Evolutionary conservation across 495 filamentous ascomycete genomes (phyloP).

Genomic region (Staphylotrichum tortipilum): DNA sequence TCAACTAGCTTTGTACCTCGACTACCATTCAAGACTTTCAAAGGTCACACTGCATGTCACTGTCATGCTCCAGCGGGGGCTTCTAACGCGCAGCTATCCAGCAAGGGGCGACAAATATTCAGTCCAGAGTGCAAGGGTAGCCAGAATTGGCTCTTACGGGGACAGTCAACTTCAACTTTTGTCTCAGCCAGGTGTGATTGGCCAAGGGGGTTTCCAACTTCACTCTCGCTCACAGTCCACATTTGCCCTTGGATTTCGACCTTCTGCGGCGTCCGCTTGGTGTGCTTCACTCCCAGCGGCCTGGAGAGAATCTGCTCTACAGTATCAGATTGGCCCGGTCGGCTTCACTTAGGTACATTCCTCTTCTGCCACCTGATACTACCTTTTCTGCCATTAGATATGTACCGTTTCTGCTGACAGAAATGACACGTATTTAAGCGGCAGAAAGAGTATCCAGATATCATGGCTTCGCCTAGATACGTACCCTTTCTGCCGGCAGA

Average conservation of each 20-base stretch:
- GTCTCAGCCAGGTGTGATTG: neutral
- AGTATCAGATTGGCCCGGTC: neutral
- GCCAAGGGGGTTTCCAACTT: neutral
- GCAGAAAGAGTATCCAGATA: neutral
- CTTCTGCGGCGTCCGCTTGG: neutral
- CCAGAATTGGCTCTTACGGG: neutral
- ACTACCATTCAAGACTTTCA: too few species aligned
- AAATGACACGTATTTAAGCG: neutral
- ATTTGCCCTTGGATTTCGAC: neutral
- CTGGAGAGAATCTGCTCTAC: neutral
- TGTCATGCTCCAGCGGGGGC: neutral
- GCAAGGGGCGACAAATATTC: neutral
- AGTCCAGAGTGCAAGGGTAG: neutral
- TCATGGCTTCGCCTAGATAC: neutral
- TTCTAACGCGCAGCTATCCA: neutral
- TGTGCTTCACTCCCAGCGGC: neutral
- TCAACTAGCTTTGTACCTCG: too few species aligned
- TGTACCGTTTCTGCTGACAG: neutral
- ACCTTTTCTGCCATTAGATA: neutral
- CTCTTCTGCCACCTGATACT: neutral
- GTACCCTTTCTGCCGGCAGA: neutral
- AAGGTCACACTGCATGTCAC: neutral
- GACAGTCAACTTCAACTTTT: neutral
- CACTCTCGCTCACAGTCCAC: neutral
- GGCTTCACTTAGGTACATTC: neutral